phyloP scores from a whole-genome alignment of 2,329 filamentous ascomycete genomes.

The Chrysoporthe puriensis region DNA sequence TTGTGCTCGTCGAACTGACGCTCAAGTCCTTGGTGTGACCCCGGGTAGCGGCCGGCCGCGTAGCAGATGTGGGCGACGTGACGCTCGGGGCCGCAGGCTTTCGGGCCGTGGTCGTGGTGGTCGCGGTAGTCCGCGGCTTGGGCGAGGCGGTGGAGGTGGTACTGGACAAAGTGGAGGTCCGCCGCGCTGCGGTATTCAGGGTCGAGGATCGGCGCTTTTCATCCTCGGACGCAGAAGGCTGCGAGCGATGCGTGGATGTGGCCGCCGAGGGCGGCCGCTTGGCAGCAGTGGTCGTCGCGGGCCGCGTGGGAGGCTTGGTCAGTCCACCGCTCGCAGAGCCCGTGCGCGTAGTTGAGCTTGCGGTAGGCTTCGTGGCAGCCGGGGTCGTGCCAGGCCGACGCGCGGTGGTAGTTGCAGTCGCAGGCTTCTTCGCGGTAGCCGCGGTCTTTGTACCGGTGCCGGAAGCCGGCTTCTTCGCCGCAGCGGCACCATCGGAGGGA shows the following conservation, averaged over 20 bases:
- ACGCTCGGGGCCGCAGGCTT: slow-evolving; percentile 41
- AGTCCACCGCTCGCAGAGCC: slow-evolving; percentile 33
- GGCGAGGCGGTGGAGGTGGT: slow-evolving; percentile 34
- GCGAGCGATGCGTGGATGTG: slow-evolving; percentile 36
- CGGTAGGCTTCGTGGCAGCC: slow-evolving; percentile 37
- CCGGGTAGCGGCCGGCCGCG: slow-evolving; percentile 39
- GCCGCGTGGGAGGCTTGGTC: slow-evolving; percentile 39
- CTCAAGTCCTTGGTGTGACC: slow-evolving; percentile 34
- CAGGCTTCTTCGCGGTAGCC: slow-evolving; percentile 32
- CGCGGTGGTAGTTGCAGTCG: slow-evolving; percentile 30
- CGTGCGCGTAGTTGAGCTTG: slow-evolving; percentile 36
- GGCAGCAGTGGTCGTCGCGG: slow-evolving; percentile 33
- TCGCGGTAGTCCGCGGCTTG: slow-evolving; percentile 30
- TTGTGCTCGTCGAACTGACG: slow-evolving; percentile 29
- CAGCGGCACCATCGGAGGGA: slow-evolving; percentile 7
- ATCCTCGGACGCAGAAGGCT: slow-evolving; percentile 42
- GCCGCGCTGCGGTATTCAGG: slow-evolving; percentile 35
- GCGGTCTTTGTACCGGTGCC: slow-evolving; percentile 29
- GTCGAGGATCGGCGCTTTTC: slow-evolving; percentile 40
- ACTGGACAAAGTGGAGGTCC: slow-evolving; percentile 38
- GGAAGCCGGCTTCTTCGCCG: slow-evolving; percentile 25
- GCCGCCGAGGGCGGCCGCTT: slow-evolving; percentile 39
- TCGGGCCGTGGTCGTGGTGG: slow-evolving; percentile 40
- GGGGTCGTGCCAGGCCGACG: slow-evolving; percentile 35
- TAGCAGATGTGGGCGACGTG: slow-evolving; percentile 40